Conservation (phyloP, 2,329 filamentous ascomycete species). For the Talaromyces sp. region DNA sequence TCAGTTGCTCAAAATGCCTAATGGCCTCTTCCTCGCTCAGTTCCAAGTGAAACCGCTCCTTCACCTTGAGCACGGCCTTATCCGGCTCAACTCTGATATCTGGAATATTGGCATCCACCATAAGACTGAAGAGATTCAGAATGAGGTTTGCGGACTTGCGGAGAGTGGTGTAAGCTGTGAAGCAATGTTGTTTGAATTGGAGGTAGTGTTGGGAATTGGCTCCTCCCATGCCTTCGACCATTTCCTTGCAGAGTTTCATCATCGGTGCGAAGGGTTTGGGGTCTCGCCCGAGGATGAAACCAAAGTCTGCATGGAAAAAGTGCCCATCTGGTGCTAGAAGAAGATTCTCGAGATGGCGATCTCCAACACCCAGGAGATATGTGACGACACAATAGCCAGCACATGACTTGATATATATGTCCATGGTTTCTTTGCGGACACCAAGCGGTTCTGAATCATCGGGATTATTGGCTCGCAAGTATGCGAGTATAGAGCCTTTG, state of each 20-base stretch:
- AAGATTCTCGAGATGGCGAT: conserved; percentile 92
- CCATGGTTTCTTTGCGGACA: conserved; percentile 85
- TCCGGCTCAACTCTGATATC: conserved; percentile 91
- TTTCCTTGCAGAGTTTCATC: conserved; percentile 96
- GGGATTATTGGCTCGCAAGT: conserved; percentile 84
- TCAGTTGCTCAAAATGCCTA: conserved; percentile 78
- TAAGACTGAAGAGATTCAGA: conserved; percentile 89
- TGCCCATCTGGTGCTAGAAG: conserved; percentile 84
- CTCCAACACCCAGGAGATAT: conserved; percentile 92
- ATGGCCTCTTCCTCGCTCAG: conserved; percentile 90
- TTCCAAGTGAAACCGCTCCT: conserved; percentile 90
- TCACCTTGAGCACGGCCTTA: conserved; percentile 90
- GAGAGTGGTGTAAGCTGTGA: conserved; percentile 86
- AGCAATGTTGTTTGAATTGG: conserved; percentile 92
- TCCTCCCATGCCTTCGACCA: conserved; percentile 98
- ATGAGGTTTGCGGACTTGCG: conserved; percentile 88
- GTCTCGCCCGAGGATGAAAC: conserved; percentile 94
- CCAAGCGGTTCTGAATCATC: conserved; percentile 77
- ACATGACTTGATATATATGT: conserved; percentile 92
- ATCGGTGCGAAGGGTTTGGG: conserved; percentile 95
- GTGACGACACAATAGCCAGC: conserved; percentile 98
- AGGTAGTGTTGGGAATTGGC: conserved; percentile 74
- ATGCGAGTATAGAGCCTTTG: conserved; percentile 72
- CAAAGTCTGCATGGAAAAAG: conserved; percentile 98
- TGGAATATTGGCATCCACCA: conserved; percentile 96